Base-by-base conservation (phyloP, 2,329 filamentous ascomycete genomes). In the Diaporthe batatas region DNA sequence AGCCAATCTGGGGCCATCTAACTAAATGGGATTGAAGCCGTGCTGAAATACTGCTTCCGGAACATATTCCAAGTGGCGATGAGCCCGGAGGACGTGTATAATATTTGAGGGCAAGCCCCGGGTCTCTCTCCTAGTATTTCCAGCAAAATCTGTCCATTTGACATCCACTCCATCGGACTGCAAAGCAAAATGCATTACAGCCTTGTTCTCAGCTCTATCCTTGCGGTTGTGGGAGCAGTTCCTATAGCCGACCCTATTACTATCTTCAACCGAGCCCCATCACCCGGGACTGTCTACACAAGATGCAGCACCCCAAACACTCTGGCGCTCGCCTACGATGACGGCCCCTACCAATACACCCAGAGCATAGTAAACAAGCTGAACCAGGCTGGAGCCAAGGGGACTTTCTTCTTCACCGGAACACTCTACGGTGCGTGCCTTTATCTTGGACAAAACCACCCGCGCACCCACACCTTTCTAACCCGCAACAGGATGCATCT, bases 381-480 rank as follows among this genome's bases (percentile, higher is more conserved):
- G 23, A 82, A 87, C 76, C 77, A 78, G 4, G 84, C 83, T 8
- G 84, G 82, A 10, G 86, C 84, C 54, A 88, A 88, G 77, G 87
- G 83, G 7, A 89, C 86, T 3, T 89, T 88, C 79, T 89, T 88
- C 81, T 84, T 84, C 77, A 88, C 86, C 0, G 86, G 86, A 1
- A 87, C 85, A 0, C 80, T 87, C 32, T 87, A 87, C 65, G 86
- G 80, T 77, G 77, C 53, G 74, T 76, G 18, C 44, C 51, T 36
- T 49, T 23, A 0, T 5, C 29, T 11, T 1, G 10, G 18, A 6
- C 29, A 21, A 32, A n/a, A 32, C 73, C 29, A 11, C 6, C 21
- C 44, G n/a, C 23, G 21, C 7, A 8, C 44, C 2, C 11, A 8
- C n/a, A 11, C n/a, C 8, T n/a, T 49, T 39, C 44, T 65, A 21